Evolutionary conservation across 2,329 filamentous ascomycete genomes (phyloP), one percentile per base, ranked within the genome.

Genomic region (Colletotrichum echinochloae): DNA sequence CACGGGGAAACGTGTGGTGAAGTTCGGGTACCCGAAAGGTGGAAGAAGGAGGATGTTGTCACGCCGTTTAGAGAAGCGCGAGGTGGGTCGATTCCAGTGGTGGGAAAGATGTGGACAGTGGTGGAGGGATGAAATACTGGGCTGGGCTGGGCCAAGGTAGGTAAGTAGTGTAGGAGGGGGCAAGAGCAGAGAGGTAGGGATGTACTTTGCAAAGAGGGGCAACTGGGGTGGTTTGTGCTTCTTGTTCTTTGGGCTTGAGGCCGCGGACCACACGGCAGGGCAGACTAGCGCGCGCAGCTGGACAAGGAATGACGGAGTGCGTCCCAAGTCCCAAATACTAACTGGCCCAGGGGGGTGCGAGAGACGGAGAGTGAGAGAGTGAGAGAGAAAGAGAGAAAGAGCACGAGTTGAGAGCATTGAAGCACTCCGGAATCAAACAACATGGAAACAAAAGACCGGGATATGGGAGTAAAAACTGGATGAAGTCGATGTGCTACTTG

Each of bases 251-350:
- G 56, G 44, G 55, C 56, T 66, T 46, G 67, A 67, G 64, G 67
- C 64, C 67, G 64, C 64, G 67, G 67, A 70, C 67, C 57, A 70
- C 55, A 70, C 56, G 64, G 67, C 64, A 70, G 64, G 67, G 57
- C 64, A 70, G 64, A 67, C 67, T 70, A 70, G 67, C 64, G 64
- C 51, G 64, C 51, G 67, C 67, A 70, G 64, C 67, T 70, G 67
- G 64, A 52, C 64, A 59, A 70, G 67, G 52, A 67, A 70, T 70
- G 67, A 70, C 67, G 67, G 67, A 70, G 67, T 70, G 57, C 52
- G 57, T 70, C 67, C 64, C 67, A 70, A 70, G 51, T 70, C 51
- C 63, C 64, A 57, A 57, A 48, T 30, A 44, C 56, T 35, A 23
- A 44, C 46, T 37, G 52, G 52, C 28, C 52, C 61, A 60, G 23